Evolutionary conservation across 2,329 filamentous ascomycete genomes (phyloP), one percentile per base, ranked within the genome.

Genomic region (Chaetomiaceae sp.): DNA sequence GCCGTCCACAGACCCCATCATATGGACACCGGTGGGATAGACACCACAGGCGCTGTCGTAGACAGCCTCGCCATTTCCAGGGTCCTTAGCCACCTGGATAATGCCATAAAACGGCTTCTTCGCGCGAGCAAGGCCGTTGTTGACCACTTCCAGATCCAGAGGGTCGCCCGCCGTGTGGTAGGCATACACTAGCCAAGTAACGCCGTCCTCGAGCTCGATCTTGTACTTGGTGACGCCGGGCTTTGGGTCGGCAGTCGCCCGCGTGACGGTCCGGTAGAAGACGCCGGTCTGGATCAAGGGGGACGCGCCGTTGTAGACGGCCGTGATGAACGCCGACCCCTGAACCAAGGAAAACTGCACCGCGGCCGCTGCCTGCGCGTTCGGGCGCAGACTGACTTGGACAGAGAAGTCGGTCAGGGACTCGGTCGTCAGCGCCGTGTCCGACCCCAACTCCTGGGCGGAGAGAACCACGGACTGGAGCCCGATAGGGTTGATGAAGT

Each of bases 301-400:
- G 7, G 81, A 83, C 0, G 82, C 75, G 25, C 82, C 81, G 48
- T 75, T 76, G 68, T 91, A 97, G 16, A 86, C 67, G 0, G 77
- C 91, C 4, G 91, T 96, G 16, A 96, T 74, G 60, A 90, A 95
- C 0, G 82, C 85, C 82, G 95, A 93, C 10, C 93, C 93, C 64
- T 97, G 92, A 0, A 95, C 82, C 7, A 96, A 65, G 0, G 91
- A 90, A 57, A 95, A 89, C 0, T 81, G 85, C 17, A 97, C 77
- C 1, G 78, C 73, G 0, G 85, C 78, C 1, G 73, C 66, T 7
- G 77, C 74, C 3, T 72, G 72, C n/a, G 67, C 63, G 19, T 74
- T 70, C 3, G 76, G 74, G 44, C 72, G 77, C 27, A 97, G 73
- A 39, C 87, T 85, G 40, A 89, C 81, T 56, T 89, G 82, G 13